These are phyloP conservation scores for Wickerhamiella kazuoi DNA, from an alignment of 805 yeast species.

Conservation along the genomic window DNA sequence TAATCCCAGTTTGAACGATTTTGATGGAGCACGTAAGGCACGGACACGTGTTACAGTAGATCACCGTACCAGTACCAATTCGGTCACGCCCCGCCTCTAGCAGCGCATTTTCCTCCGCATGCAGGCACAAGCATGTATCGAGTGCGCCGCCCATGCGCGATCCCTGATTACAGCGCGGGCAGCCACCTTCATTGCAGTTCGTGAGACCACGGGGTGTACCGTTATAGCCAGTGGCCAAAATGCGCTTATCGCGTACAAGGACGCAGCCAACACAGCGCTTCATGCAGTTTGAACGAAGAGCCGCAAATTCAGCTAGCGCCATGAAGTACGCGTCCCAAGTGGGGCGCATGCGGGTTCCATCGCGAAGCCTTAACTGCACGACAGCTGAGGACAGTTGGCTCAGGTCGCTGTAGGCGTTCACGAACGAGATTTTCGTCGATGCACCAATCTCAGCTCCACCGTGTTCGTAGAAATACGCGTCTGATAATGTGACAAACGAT, in stretches of 20 bases:
- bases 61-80: constrained; percentile 38
- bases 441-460: constrained; percentile 23
- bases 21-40: constrained; percentile 91
- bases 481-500: constrained; percentile 24
- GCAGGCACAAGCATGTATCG: constrained; percentile 79
- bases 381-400: constrained; percentile 25
- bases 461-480: constrained; percentile 17
- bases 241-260: constrained; percentile 66
- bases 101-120: constrained; percentile 94
- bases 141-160: constrained; percentile 50
- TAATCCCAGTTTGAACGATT: constrained; percentile 81
- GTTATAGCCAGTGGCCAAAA: constrained; percentile 91
- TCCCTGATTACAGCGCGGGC: constrained; percentile 57
- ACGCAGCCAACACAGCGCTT: constrained; percentile 95
- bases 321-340: constrained; percentile 94
- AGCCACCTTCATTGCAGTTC: constrained; percentile 94
- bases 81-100: constrained; percentile 88
- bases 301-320: constrained; percentile 85
- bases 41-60: constrained; percentile 91
- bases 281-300: constrained; percentile 88
- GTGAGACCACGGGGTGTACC: constrained; percentile 84
- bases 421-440: constrained; percentile 40
- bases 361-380: constrained; percentile 27
- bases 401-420: constrained; percentile 29
- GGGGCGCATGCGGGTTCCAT: constrained; percentile 57